These are phyloP conservation scores for Leccinum ochraceum DNA, from an alignment of 768 basidiomycete species.

Conservation along the genomic window DNA sequence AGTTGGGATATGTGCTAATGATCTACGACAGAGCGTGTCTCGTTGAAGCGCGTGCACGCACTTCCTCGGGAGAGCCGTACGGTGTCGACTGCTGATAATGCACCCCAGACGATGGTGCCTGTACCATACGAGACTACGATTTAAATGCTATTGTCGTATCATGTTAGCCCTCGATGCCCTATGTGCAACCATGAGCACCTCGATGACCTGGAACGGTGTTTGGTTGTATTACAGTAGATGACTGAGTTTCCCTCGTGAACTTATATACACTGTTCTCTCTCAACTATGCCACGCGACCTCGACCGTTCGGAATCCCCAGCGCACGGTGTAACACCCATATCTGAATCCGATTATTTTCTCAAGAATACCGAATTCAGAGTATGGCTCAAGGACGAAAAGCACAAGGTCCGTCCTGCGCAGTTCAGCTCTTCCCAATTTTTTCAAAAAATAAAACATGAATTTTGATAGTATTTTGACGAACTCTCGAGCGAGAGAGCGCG, in stretches of 20 bases:
- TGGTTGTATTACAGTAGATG: no score
- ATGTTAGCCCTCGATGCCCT: slow-evolving; percentile 23
- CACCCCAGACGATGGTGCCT: slow-evolving; percentile 91
- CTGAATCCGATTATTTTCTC: slow-evolving; percentile 85
- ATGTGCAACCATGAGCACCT: slow-evolving; percentile 22
- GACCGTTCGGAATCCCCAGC: neutral
- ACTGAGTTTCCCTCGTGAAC: no score
- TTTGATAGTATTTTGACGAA: slow-evolving; percentile 74
- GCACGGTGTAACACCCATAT: slow-evolving; percentile 56
- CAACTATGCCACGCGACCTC: no score
- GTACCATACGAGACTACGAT: slow-evolving; percentile 96
- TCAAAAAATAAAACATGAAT: neutral
- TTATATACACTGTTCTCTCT: no score
- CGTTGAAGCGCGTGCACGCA: slow-evolving; percentile 82
- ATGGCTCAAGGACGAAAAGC: slow-evolving; percentile 82
- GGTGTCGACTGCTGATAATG: slow-evolving; percentile 73
- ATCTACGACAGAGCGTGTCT: slow-evolving; percentile 60
- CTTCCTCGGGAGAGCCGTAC: slow-evolving; percentile 79
- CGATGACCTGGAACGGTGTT: no score
- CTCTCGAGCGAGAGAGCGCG: slow-evolving; percentile 80
- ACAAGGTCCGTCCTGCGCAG: slow-evolving; percentile 42
- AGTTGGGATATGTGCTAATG: neutral
- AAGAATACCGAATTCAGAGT: slow-evolving; percentile 84
- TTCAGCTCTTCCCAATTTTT: neutral
- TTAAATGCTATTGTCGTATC: slow-evolving; percentile 44